Evolutionary conservation across 2,329 filamentous ascomycete species (phyloP).

Genomic region (Verticillium nubilum): DNA sequence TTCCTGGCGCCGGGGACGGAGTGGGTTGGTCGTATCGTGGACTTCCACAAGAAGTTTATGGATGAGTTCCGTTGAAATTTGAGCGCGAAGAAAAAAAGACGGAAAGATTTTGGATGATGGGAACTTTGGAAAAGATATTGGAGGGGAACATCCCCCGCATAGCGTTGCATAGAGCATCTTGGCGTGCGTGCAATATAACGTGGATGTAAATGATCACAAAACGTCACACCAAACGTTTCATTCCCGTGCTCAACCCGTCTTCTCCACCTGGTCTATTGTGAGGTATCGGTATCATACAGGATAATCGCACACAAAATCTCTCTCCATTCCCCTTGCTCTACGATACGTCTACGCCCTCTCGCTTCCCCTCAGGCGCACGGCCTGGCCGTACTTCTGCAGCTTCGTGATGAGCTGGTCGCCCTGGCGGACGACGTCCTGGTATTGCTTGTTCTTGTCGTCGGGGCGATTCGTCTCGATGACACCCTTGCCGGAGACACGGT

Average conservation of each 20-base stretch:
- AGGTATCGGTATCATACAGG: constrained; percentile 22
- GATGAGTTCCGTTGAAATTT: constrained; percentile 61
- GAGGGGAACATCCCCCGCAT: too few relatives aligned
- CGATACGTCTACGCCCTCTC: constrained; percentile 65
- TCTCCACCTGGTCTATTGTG: constrained; percentile 18
- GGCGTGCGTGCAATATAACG: background rate
- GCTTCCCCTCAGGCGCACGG: constrained; percentile 87
- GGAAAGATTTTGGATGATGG: background rate
- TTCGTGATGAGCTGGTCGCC: constrained; percentile 98
- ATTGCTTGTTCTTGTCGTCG: constrained; percentile 99
- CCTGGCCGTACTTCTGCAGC: constrained; percentile 97
- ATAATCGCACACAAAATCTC: constrained; percentile 16
- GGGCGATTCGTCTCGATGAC: constrained; percentile 97
- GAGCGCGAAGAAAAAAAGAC: too few relatives aligned
- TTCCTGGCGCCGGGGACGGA: constrained; percentile 95
- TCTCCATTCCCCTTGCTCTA: constrained; percentile 3
- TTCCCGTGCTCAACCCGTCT: constrained; percentile 1
- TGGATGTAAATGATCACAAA: background rate
- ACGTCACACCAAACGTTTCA: background rate
- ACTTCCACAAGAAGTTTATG: constrained; percentile 92
- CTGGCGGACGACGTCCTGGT: constrained; percentile 95
- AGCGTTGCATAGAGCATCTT: too few relatives aligned
- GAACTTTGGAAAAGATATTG: background rate
- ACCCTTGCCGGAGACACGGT: constrained; percentile 91
- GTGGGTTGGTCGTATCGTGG: constrained; percentile 81